A percentile compares a stretch with the other conserved stretches of the same genome.
phyloP scores from a whole-genome alignment of 2,329 filamentous ascomycete genomes.

The Penicillium hesseltinei region DNA sequence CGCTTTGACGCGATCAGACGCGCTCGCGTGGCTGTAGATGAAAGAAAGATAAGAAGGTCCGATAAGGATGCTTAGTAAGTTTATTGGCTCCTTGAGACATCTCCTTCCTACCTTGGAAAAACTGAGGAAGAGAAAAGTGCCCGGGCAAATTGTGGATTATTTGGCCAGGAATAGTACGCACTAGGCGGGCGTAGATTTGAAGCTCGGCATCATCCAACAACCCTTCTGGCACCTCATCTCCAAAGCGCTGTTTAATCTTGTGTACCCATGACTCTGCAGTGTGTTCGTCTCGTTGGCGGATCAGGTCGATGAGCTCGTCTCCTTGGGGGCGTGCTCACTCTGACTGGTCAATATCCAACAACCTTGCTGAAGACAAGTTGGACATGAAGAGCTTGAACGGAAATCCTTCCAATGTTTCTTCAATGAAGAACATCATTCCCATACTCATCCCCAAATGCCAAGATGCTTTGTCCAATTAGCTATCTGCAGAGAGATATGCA shows the following conservation, averaged over 20 bases:
- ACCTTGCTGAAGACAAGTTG: no score
- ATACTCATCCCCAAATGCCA: no score
- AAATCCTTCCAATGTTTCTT: no score
- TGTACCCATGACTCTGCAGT: slow-evolving; percentile 53
- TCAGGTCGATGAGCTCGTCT: slow-evolving; percentile 26
- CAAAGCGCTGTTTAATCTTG: slow-evolving; percentile 70
- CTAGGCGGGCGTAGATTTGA: slow-evolving; percentile 70
- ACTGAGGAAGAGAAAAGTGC: not conserved
- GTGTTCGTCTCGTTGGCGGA: slow-evolving; percentile 34
- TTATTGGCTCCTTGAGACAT: not conserved
- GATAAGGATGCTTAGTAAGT: slow-evolving; percentile 4
- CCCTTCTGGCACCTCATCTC: slow-evolving; percentile 70
- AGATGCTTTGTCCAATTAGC: no score
- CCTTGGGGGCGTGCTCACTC: slow-evolving; percentile 6
- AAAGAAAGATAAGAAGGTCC: slow-evolving; percentile 3
- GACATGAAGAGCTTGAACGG: no score
- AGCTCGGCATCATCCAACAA: slow-evolving; percentile 70
- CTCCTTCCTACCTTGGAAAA: not conserved
- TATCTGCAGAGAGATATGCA: no score
- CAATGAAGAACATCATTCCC: no score
- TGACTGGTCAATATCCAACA: no score
- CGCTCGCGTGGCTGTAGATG: slow-evolving; percentile 7
- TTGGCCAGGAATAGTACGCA: not conserved
- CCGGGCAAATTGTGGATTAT: not conserved
- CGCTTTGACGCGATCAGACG: slow-evolving; percentile 17